Evolutionary conservation across 768 basidiomycete species (phyloP), one percentile per base, ranked within the genome.

Genomic region (Tulasnella sp.): DNA sequence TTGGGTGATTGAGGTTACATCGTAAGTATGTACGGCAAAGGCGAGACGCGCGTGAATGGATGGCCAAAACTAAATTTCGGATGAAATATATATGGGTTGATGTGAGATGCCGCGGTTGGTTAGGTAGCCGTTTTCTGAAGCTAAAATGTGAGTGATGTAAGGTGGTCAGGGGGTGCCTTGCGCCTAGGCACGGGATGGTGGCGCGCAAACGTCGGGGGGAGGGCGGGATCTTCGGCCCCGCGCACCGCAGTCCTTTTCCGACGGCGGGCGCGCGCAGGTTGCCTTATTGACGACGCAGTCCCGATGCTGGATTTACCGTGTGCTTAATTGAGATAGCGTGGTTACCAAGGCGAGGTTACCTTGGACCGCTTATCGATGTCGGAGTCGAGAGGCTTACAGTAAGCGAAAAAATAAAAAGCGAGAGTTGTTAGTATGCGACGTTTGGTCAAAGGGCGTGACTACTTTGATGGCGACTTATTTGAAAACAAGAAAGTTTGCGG

Each of bases 151-250:
- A 31, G 58, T 64, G 58, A 64, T 64, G 58, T 64, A 64, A 64
- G 7, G n/a, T n/a, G 54, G 54, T 64, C 29, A 64, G 58, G 58
- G 58, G 58, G 58, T 2, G 58, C 6, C 6, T 58, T 64, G 58
- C 58, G 58, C 58, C 58, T 64, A 64, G 58, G 58, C 58, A 64
- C 58, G 58, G 58, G 58, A 64, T 64, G 58, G 58, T 64, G 58
- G 58, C 58, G 58, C 58, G 31, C 58, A 64, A 64, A 64, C 58
- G 58, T 64, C 58, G 58, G 58, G 42, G 17, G 54, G 58, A 64
- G 58, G 58, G 58, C 58, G 58, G 58, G 58, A 64, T n/a, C 22
- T 64, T 14, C 58, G 58, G 58, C 58, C 58, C 58, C 58, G 54
- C n/a, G 22, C 54, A 58, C 54, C 54, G 58, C 58, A 64, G 58